Percentiles rank a stretch among this genome's conserved stretches.
Conservation (phyloP, 306 rosid species). For the Quercus ilex region DNA sequence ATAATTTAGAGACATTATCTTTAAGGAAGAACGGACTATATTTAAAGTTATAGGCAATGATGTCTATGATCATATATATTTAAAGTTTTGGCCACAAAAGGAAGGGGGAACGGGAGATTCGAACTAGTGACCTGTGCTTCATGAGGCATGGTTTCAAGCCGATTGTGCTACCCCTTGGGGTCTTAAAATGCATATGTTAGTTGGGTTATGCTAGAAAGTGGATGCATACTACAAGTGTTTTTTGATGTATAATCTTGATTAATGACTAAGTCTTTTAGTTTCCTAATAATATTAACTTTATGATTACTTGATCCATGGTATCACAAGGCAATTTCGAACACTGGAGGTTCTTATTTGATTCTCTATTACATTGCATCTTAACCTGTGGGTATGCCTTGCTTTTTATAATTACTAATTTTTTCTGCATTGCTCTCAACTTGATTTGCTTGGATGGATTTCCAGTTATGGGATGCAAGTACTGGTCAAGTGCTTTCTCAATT, state of each 20-base stretch:
- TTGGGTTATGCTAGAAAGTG: background rate
- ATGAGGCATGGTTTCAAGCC: too few species aligned
- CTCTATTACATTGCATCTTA: background rate
- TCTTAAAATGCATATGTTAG: background rate
- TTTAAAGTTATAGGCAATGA: background rate
- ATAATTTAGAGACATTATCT: background rate
- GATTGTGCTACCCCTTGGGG: too few species aligned
- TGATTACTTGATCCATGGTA: background rate
- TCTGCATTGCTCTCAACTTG: conserved; percentile 21
- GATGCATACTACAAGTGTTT: background rate
- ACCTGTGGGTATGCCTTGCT: background rate
- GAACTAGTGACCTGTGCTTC: too few species aligned
- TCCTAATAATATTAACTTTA: background rate
- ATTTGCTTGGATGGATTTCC: conserved; percentile 36
- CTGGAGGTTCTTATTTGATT: background rate
- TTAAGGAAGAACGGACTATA: background rate
- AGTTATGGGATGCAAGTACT: conserved; percentile 94
- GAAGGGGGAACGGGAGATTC: background rate
- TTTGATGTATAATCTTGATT: background rate
- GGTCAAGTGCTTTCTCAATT: conserved; percentile 76
- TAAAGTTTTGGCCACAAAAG: too few species aligned
- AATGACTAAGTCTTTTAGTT: background rate
- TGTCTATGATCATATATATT: background rate
- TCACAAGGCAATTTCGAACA: background rate
- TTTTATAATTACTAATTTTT: background rate